Base-by-base conservation (phyloP, 345 rosid genomes). In the Litchi chinensis region DNA sequence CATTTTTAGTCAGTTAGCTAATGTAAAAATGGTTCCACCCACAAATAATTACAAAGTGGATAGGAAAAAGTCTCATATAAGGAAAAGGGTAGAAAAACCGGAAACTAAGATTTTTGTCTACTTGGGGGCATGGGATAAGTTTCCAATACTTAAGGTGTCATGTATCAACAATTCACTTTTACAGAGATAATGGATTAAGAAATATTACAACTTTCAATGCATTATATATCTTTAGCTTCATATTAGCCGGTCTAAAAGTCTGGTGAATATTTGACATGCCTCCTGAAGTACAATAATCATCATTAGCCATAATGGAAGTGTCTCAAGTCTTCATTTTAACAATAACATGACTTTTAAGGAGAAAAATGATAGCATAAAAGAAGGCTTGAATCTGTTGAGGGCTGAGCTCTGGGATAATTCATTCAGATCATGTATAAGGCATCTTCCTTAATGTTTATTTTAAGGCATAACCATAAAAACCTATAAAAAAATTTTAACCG, bases 271-370 rank as follows among this genome's bases (percentile, higher is more conserved):
- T 10, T 57, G 10, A 57, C 66, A 26, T 6, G 19, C 32, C 48
- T 21, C 48, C 6, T 56, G 10, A 71, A 54, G 65, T 15, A 5
- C 28, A 28, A 12, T 44, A 46, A 46, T 44, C 44, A 19, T 69
- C 72, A 21, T 15, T n/a, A 44, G 28, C 57, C 22, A 46, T 43
- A 22, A 44, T 21, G 56, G 21, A 5, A 50, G 28, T 22, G 19
- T 69, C 46, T 44, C 28, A 69, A 69, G 9, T n/a, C 32, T 16
- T 69, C 56, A 4, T 21, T 46, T 11, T 32, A 68, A 10, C 28
- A 68, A 68, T 41, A 21, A 41, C 28, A 68, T 28, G 22, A 68
- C 16, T 68, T 68, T 68, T 68, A 65, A 68, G 52, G 11, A 50
- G 18, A 11, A 4, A 50, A 50, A 68, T 68, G 72, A 68, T 4